Evolutionary conservation across 225 moss, liverwort and hornwort genomes (phyloP).

Genomic region (Neckera pumila): DNA sequence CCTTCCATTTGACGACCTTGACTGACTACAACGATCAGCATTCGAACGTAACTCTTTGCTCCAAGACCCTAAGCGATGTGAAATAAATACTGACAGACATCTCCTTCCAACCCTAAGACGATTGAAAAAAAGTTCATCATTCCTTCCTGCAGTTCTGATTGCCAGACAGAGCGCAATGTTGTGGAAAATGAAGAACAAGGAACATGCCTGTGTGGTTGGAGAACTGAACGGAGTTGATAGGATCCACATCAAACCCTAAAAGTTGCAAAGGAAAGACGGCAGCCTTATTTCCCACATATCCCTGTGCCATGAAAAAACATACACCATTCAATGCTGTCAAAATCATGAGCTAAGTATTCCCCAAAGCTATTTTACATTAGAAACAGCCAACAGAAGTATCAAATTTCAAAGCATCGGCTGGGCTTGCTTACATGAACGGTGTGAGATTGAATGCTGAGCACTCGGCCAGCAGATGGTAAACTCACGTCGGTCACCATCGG

Average conservation of each 20-base stretch:
- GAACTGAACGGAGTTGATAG: slow-evolving; percentile 94
- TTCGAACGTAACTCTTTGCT: background rate
- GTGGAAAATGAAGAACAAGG: background rate
- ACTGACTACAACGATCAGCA: background rate
- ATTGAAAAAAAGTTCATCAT: background rate
- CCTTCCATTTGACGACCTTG: background rate
- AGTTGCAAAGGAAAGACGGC: slow-evolving; percentile 92
- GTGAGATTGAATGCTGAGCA: slow-evolving; percentile 95
- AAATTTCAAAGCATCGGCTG: background rate
- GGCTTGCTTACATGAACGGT: slow-evolving; percentile 65
- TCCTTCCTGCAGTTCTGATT: background rate
- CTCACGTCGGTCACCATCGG: background rate
- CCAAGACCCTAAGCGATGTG: background rate
- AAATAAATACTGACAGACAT: background rate
- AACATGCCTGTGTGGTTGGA: slow-evolving; percentile 94
- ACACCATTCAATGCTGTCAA: background rate
- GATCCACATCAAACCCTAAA: slow-evolving; percentile 90
- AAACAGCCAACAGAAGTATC: background rate
- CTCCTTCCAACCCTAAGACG: background rate
- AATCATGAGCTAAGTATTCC: background rate
- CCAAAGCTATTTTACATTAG: background rate
- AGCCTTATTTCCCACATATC: slow-evolving; percentile 95
- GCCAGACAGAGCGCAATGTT: background rate
- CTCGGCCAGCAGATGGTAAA: slow-evolving; percentile 45
- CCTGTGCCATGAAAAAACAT: slow-evolving; percentile 23